Evolutionary conservation across 129 eudicot genomes (phyloP), one percentile per base, ranked within the genome.

Genomic region (Escallonia rubra): DNA sequence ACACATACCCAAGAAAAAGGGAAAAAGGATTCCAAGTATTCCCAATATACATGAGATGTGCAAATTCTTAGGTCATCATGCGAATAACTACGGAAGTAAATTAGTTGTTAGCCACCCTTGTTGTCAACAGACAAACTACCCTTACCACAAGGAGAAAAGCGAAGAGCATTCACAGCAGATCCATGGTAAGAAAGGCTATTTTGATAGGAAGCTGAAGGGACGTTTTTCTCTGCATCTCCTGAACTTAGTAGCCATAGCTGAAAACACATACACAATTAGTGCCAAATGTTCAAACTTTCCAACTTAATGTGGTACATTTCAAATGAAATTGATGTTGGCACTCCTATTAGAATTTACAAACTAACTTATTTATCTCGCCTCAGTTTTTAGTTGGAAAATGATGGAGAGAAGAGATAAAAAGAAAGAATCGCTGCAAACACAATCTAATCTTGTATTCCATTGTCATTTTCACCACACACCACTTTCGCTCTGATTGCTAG

Each of bases 61-160:
- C 34, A 23, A 23, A 23, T 23, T 23, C 34, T 23, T 23, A 23
- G 34, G 34, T 23, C 34, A 23, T 0, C 34, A 23, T 23, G 34
- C 34, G 34, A 23, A 23, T 0, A 23, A 23, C 34, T 23, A 23
- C 34, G 34, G 34, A 23, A 23, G 34, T 43, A 9, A 15, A 34
- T 48, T 46, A 47, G 23, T 34, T 46, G 50, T 46, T 46, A 52
- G 57, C 5, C 59, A 6, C 4, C 7, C 34, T 12, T 38, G 34
- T 2, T 8, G 11, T 4, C 42, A 41, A 48, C 10, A 48, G 39
- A 64, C 15, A 41, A 42, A 6, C 9, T 40, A 58, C 43, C 39
- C 64, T 45, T 64, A 87, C 99, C 99, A 23, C 94, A 77, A 71
- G 93, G 97, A 40, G 99, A 87, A 78, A 94, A 94, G 5, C 99